These are phyloP conservation scores for Neonectria punicea DNA, from an alignment of 2,329 filamentous ascomycete species.

Conservation along the genomic window DNA sequence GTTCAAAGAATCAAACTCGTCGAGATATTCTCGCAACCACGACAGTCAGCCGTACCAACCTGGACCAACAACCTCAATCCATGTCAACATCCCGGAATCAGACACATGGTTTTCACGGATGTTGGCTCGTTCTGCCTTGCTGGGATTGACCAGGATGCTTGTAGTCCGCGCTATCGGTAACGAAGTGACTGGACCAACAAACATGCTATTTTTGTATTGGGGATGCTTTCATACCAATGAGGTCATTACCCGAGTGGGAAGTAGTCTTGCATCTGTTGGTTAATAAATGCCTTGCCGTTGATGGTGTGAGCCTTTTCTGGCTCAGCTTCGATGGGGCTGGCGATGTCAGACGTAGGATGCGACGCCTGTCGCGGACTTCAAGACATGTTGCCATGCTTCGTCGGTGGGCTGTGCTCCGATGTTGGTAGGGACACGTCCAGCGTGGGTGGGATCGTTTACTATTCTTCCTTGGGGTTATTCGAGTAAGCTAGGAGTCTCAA, in stretches of 20 bases:
- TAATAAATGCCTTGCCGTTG: not conserved
- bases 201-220: slow-evolving; percentile 10
- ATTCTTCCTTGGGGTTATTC: not conserved
- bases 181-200: slow-evolving; percentile 19
- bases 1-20: not conserved
- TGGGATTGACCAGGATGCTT: not conserved
- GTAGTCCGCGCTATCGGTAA: slow-evolving; percentile 17
- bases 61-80: not conserved
- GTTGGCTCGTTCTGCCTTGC: not conserved
- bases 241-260: not conserved
- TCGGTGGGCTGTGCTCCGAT: not conserved
- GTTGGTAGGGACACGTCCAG: too few species aligned
- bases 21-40: not conserved
- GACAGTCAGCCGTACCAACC: not conserved
- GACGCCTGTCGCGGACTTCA: not conserved
- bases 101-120: not conserved
- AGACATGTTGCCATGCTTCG: not conserved
- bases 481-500: not conserved
- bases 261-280: not conserved
- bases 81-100: not conserved
- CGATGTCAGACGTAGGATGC: not conserved
- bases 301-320: not conserved
- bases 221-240: not conserved
- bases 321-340: not conserved
- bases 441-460: not conserved